These are phyloP conservation scores for Pichia insulana DNA, from an alignment of 805 yeast genomes.

Conservation along the genomic window DNA sequence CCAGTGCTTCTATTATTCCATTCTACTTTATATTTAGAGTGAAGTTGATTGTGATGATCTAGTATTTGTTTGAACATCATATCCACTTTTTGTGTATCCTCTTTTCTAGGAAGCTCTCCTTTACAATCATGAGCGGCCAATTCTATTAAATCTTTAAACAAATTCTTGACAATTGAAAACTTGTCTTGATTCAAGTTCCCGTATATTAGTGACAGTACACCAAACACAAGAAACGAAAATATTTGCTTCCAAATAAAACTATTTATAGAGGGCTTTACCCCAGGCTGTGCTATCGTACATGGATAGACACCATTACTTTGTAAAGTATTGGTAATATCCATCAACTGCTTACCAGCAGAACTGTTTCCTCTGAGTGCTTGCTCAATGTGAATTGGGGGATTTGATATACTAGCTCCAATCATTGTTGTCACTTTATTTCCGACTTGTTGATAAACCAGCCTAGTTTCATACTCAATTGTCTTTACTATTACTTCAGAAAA, in stretches of 20 bases:
- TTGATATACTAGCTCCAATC: constrained; percentile 17
- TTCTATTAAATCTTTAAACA: constrained; percentile 16
- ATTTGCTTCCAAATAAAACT: constrained; percentile 25
- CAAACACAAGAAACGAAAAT: constrained; percentile 20
- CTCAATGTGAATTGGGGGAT: neutral
- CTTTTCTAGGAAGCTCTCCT: constrained; percentile 21
- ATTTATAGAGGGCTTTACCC: constrained; percentile 21
- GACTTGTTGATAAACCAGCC: constrained; percentile 16
- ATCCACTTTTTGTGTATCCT: constrained; percentile 11
- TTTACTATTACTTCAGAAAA: constrained; percentile 22
- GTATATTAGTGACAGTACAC: constrained; percentile 17
- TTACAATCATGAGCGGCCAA: constrained; percentile 20
- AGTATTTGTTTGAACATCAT: constrained; percentile 14
- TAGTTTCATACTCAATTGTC: constrained; percentile 7
- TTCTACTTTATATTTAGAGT: constrained; percentile 4
- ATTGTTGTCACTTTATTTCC: constrained; percentile 19
- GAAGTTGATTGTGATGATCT: constrained; percentile 17
- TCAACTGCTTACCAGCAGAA: constrained; percentile 14
- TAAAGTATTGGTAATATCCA: constrained; percentile 15
- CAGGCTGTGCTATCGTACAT: constrained; percentile 19
- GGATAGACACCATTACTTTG: constrained; percentile 22
- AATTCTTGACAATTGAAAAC: constrained; percentile 14
- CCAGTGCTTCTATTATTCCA: neutral
- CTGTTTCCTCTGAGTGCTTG: constrained; percentile 17
- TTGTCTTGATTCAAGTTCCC: constrained; percentile 9